These are phyloP conservation scores for Corniculantispora saksenae DNA, from an alignment of 2,329 filamentous ascomycete genomes.

Conservation along the genomic window DNA sequence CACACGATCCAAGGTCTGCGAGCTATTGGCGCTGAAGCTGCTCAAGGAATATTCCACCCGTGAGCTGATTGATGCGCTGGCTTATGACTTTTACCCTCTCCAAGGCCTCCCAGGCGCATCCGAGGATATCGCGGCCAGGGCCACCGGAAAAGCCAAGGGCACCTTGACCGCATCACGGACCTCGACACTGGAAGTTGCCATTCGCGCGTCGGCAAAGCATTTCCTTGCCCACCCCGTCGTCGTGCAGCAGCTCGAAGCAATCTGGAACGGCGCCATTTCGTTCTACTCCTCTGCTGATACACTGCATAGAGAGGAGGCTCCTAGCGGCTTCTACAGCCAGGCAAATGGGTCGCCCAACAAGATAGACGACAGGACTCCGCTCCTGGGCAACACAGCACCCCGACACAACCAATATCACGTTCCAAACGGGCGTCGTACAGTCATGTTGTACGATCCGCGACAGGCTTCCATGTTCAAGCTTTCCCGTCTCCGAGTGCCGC, in stretches of 20 bases:
- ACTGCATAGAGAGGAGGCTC: slow-evolving; percentile 64
- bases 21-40: slow-evolving; percentile 85
- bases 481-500: slow-evolving; percentile 84
- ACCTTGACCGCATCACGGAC: slow-evolving; percentile 69
- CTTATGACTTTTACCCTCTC: slow-evolving; percentile 91
- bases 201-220: slow-evolving; percentile 87
- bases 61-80: slow-evolving; percentile 90
- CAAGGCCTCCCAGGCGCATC: slow-evolving; percentile 67
- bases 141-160: slow-evolving; percentile 43
- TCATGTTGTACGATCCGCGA: slow-evolving; percentile 84
- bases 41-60: slow-evolving; percentile 86
- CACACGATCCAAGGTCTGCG: slow-evolving; percentile 85
- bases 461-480: slow-evolving; percentile 91
- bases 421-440: slow-evolving; percentile 65
- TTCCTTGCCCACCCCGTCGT: slow-evolving; percentile 90
- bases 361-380: slow-evolving; percentile 50
- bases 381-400: slow-evolving; percentile 43
- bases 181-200: slow-evolving; percentile 89
- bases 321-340: slow-evolving; percentile 29
- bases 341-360: slow-evolving; percentile 31
- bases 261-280: slow-evolving; percentile 94
- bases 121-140: slow-evolving; percentile 34
- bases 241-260: slow-evolving; percentile 91
- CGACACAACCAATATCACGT: slow-evolving; percentile 36
- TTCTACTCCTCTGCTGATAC: slow-evolving; percentile 89